Conservation (phyloP, 257 asterid genomes). For the Datura wrightii region DNA sequence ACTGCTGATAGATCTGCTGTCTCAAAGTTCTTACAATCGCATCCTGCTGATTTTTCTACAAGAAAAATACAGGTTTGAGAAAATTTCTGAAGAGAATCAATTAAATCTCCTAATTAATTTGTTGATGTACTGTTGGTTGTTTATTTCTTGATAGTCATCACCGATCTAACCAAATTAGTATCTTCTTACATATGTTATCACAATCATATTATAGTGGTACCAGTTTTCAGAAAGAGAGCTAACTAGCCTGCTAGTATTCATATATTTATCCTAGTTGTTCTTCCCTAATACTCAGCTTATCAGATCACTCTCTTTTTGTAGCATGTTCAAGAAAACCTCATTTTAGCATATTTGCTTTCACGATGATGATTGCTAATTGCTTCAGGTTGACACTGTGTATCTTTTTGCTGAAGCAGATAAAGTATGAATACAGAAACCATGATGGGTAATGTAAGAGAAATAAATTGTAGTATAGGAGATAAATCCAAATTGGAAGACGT, state of each 20-base stretch:
- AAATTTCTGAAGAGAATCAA: not conserved
- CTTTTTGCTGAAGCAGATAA: not conserved
- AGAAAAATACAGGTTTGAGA: slow-evolving; percentile 70
- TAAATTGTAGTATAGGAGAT: not conserved
- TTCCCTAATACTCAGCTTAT: not conserved
- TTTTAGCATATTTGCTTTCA: not conserved
- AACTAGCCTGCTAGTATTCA: not conserved
- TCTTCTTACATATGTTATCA: not conserved
- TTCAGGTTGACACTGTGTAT: not conserved
- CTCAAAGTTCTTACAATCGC: slow-evolving; percentile 81
- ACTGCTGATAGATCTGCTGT: slow-evolving; percentile 75
- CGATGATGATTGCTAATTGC: not conserved
- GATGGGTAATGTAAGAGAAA: not conserved
- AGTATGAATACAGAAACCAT: not conserved
- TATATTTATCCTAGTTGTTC: slow-evolving; percentile 17
- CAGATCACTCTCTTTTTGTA: not conserved
- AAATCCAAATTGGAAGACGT: not conserved
- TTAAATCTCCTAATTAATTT: not conserved
- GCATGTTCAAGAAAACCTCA: not conserved
- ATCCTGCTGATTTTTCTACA: slow-evolving; percentile 84
- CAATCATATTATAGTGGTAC: not conserved
- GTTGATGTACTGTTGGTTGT: slow-evolving; percentile 4
- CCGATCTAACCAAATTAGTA: slow-evolving; percentile 11
- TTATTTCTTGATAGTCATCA: slow-evolving; percentile 5
- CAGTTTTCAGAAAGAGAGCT: not conserved